Base-by-base conservation (phyloP, 352 stramenopile species). In the Elongisporangium undulatum region DNA sequence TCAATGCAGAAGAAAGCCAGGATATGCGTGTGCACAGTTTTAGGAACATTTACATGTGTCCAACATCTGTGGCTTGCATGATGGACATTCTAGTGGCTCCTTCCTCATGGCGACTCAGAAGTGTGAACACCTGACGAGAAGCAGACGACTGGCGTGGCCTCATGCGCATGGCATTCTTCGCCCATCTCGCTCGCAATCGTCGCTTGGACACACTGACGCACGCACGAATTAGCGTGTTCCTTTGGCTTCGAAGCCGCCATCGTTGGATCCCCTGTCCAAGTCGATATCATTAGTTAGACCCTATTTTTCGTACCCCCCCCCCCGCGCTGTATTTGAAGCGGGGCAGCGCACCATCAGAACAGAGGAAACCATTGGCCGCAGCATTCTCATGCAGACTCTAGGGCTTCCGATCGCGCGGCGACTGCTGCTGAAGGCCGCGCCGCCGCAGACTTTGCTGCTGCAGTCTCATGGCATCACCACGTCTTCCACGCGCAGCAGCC, bases 401-500 rank as follows among this genome's bases (percentile, higher is more conserved):
- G 29, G 29, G 29, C 29, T 41, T 41, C 29, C 29, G 9, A 41
- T 41, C 29, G 29, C 29, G 29, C 29, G 5, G 29, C 29, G 29
- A 15, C 1, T 41, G 29, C 29, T 41, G 29, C 29, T 41, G 9
- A 41, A 41, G 29, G 29, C 29, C 29, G 29, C 29, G 29, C 29
- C 29, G 29, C 29, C 8, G 29, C 29, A 41, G 8, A 9, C 29
- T 41, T n/a, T 39, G 2, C 55, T 48, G 38, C 20, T 26, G 41
- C 19, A 17, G 41, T 48, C 19, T 9, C 41, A 16, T 48, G 29
- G 29, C 29, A 41, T 59, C 56, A 52, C 56, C 7, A 38, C 48
- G 17, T 13, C 48, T 3, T 2, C 54, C 10, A 48, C 56, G 17
- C 4, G 48, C 49, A 49, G 56, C 55, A 86, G 71, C 21, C 69